These are phyloP conservation scores for Xylaria sp. DNA, from an alignment of 2,329 filamentous ascomycete genomes.

Conservation along the genomic window DNA sequence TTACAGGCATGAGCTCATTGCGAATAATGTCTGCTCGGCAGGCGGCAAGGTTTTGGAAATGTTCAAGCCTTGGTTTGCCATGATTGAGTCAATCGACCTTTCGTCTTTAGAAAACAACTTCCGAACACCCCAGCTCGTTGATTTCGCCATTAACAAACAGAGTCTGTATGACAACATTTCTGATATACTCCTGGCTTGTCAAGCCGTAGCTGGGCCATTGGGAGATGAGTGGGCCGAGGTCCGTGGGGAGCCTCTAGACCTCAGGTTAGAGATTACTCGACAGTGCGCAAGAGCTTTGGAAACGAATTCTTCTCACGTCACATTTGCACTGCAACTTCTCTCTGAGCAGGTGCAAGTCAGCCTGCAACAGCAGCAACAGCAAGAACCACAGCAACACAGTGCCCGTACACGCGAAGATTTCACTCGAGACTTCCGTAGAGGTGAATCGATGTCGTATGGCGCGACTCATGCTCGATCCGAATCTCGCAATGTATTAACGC, in stretches of 20 bases:
- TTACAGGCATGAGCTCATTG: slow-evolving; percentile 80
- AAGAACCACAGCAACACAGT: slow-evolving; percentile 45
- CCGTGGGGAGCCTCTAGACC: slow-evolving; percentile 89
- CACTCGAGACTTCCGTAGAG: slow-evolving; percentile 65
- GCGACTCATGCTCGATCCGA: slow-evolving; percentile 67
- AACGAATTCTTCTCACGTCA: slow-evolving; percentile 85
- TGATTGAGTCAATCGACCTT: slow-evolving; percentile 92
- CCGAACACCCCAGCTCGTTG: slow-evolving; percentile 84
- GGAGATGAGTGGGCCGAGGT: slow-evolving; percentile 96
- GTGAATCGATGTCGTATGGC: slow-evolving; percentile 65
- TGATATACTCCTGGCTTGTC: slow-evolving; percentile 87
- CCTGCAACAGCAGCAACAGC: slow-evolving; percentile 49
- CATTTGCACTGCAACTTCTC: slow-evolving; percentile 86
- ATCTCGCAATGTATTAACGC: slow-evolving; percentile 58
- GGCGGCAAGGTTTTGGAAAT: slow-evolving; percentile 85
- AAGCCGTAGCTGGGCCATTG: slow-evolving; percentile 89
- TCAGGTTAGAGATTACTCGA: slow-evolving; percentile 82
- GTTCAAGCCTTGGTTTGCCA: slow-evolving; percentile 89
- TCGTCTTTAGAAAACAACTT: slow-evolving; percentile 80
- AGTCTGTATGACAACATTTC: slow-evolving; percentile 92
- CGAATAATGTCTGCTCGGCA: slow-evolving; percentile 82
- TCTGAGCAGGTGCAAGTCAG: slow-evolving; percentile 80
- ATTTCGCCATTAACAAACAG: slow-evolving; percentile 93
- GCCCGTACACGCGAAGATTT: slow-evolving; percentile 58
- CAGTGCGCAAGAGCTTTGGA: slow-evolving; percentile 83